These are phyloP conservation scores for Coffea eugenioides DNA, from an alignment of 257 asterid genomes.

Conservation along the genomic window DNA sequence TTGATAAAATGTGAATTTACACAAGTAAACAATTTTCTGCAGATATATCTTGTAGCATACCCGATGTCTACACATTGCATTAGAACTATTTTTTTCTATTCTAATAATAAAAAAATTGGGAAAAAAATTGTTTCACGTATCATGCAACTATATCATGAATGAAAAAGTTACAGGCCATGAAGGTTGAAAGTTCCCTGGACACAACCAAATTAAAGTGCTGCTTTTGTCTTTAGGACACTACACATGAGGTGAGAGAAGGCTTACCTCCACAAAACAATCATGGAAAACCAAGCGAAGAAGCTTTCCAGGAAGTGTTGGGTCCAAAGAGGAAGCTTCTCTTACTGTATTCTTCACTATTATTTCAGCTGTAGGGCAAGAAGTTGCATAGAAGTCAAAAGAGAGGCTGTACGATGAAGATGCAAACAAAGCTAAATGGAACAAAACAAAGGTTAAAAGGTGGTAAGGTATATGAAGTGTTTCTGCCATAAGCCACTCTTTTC, in stretches of 20 bases:
- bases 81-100: no score
- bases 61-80: no score
- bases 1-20: no score
- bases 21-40: neutral
- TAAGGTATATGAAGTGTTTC: neutral
- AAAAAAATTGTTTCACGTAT: no score
- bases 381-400: slow-evolving; percentile 49
- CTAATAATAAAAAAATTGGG: no score
- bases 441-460: neutral
- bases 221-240: no score
- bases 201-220: no score
- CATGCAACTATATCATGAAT: no score
- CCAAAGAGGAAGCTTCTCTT: slow-evolving; percentile 59
- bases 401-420: slow-evolving; percentile 34
- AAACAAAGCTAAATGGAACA: slow-evolving; percentile 10
- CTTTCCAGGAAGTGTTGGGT: slow-evolving; percentile 68
- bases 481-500: neutral
- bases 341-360: slow-evolving; percentile 64
- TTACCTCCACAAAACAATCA: slow-evolving; percentile 79
- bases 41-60: no score
- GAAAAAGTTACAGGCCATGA: no score
- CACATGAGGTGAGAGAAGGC: neutral
- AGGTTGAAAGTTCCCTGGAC: no score
- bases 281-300: slow-evolving; percentile 76
- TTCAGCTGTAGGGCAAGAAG: slow-evolving; percentile 72